A percentile compares a stretch with the other conserved stretches of the same genome.
These are phyloP conservation scores for Penicillium frequentans DNA, from an alignment of 2,329 filamentous ascomycete genomes.

Conservation along the genomic window DNA sequence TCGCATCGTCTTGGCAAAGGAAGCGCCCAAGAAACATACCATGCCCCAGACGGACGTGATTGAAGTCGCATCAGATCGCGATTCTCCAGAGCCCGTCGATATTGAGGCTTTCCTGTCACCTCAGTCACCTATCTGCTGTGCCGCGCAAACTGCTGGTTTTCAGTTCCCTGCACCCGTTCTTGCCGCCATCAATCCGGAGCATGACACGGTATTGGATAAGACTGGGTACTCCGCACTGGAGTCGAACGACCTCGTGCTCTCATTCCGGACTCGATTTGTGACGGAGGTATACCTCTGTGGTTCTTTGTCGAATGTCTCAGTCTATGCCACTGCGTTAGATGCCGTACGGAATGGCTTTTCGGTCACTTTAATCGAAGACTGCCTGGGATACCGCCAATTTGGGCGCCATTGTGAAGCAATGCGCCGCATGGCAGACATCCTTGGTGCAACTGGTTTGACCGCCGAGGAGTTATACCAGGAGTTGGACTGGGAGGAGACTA, in stretches of 20 bases:
- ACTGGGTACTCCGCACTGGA: conserved; percentile 86
- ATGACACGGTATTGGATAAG: conserved; percentile 63
- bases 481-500: conserved; percentile 43
- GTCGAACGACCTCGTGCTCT: conserved; percentile 68
- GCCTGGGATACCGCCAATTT: conserved; percentile 75
- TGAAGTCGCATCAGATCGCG: conserved; percentile 20
- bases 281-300: conserved; percentile 90
- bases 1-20: conserved; percentile 41
- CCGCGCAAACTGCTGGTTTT: conserved; percentile 43
- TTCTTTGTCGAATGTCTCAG: conserved; percentile 79
- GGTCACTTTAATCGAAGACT: conserved; percentile 87
- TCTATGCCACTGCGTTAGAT: conserved; percentile 89
- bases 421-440: conserved; percentile 68
- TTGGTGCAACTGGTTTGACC: conserved; percentile 67
- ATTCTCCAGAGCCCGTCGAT: conserved; percentile 30
- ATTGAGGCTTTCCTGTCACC: conserved; percentile 45
- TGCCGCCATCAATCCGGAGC: conserved; percentile 49
- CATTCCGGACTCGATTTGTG: conserved; percentile 80
- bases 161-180: conserved; percentile 53
- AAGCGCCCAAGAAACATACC: conserved; percentile 9
- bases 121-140: conserved; percentile 38
- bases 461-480: conserved; percentile 60
- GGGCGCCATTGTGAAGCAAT: conserved; percentile 70
- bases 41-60: conserved; percentile 19
- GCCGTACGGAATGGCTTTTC: conserved; percentile 82